phyloP scores from a whole-genome alignment of 2,329 filamentous ascomycete genomes.

The Blumeriella jaapii region DNA sequence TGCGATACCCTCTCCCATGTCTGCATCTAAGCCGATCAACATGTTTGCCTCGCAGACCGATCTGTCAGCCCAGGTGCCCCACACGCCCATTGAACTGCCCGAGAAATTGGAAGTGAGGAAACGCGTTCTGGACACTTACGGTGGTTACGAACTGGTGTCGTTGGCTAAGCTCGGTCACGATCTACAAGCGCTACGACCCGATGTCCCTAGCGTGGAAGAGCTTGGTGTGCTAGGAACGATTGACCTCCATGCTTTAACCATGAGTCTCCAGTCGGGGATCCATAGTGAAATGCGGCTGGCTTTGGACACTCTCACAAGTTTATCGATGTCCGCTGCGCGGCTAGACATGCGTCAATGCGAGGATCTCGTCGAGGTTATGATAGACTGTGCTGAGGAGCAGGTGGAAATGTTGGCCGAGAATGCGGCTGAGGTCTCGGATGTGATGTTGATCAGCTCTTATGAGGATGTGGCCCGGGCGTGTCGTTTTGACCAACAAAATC shows the following conservation, averaged over 20 bases:
- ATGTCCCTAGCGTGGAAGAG: conserved; percentile 62
- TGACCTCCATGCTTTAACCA: conserved; percentile 80
- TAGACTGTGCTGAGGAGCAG: conserved; percentile 88
- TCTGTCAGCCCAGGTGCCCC: conserved; percentile 5
- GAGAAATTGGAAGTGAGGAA: conserved; percentile 42
- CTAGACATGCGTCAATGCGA: conserved; percentile 65
- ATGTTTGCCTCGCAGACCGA: conserved; percentile 21
- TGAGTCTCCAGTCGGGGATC: conserved; percentile 82
- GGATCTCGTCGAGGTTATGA: conserved; percentile 74
- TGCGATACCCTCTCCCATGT: conserved; percentile 35
- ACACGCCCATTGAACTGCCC: conserved; percentile 17
- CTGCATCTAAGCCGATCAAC: conserved; percentile 20
- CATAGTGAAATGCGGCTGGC: conserved; percentile 83
- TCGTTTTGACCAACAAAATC: conserved; percentile 56
- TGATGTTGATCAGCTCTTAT: conserved; percentile 71
- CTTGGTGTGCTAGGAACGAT: conserved; percentile 80
- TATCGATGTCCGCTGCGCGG: conserved; percentile 51
- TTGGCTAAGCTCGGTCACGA: conserved; percentile 46
- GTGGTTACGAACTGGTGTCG: conserved; percentile 59
- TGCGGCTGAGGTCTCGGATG: conserved; percentile 75
- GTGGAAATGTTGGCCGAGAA: conserved; percentile 75
- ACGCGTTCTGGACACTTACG: conserved; percentile 47
- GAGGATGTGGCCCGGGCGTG: conserved; percentile 80
- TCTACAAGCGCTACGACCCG: conserved; percentile 58
- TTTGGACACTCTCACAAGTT: conserved; percentile 65